Percentiles rank a stretch among this genome's conserved stretches.
Evolutionary conservation across 495 filamentous ascomycete species (phyloP).

Genomic region (Penicillium mononematosum): DNA sequence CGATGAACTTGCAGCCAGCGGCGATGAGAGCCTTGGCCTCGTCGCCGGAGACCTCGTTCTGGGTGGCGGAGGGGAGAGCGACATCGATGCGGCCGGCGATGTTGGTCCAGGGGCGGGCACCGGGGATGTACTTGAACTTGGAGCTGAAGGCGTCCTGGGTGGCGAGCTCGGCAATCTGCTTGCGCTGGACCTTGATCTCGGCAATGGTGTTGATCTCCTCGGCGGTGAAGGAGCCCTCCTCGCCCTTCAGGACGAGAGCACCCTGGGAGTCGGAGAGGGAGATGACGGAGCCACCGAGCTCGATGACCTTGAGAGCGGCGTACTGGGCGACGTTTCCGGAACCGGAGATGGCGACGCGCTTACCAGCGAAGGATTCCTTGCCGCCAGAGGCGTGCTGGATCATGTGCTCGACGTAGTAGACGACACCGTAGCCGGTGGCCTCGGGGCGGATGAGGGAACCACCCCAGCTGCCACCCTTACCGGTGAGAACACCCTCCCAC

Average conservation of each 20-base stretch:
- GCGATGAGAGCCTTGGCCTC: slow-evolving; percentile 81
- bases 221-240: slow-evolving; percentile 62
- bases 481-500: slow-evolving; percentile 95
- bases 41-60: slow-evolving; percentile 92
- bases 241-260: slow-evolving; percentile 67
- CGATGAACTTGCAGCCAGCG: slow-evolving; percentile 79
- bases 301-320: slow-evolving; percentile 93
- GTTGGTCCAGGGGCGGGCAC: slow-evolving; percentile 88
- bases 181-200: slow-evolving; percentile 79
- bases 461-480: slow-evolving; percentile 92
- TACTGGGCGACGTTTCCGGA: slow-evolving; percentile 99
- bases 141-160: slow-evolving; percentile 50
- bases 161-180: slow-evolving; percentile 68
- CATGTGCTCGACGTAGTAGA: slow-evolving; percentile 99
- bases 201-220: slow-evolving; percentile 77
- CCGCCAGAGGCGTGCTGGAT: slow-evolving; percentile 77
- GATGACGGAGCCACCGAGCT: slow-evolving; percentile 89
- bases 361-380: slow-evolving; percentile 83
- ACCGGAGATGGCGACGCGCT: slow-evolving; percentile 93
- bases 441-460: slow-evolving; percentile 93
- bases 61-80: slow-evolving; percentile 88
- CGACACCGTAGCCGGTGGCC: slow-evolving; percentile 94
- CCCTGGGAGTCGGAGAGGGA: slow-evolving; percentile 95
- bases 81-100: slow-evolving; percentile 79
- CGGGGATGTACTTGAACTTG: slow-evolving; percentile 84